These are phyloP conservation scores for Podochytrium sp. DNA, from an alignment of 192 early-diverging fungal species.

Conservation along the genomic window DNA sequence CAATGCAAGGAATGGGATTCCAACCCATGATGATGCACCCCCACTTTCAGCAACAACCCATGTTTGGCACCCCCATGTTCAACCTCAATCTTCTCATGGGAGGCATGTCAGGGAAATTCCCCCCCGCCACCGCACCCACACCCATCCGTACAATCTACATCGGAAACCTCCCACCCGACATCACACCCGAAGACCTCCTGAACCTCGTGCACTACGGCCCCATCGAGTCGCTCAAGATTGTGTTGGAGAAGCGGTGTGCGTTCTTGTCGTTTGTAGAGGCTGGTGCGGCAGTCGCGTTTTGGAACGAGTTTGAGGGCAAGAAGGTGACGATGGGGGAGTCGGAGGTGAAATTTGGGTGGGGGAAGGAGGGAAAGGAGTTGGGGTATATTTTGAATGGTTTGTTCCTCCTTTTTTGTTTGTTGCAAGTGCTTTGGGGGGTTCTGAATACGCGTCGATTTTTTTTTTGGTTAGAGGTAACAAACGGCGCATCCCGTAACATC, in stretches of 20 bases:
- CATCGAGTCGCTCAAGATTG: slow-evolving; percentile 69
- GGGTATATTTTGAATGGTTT: slow-evolving; percentile 49
- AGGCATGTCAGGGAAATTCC: no score
- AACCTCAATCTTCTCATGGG: background rate
- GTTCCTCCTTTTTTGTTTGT: background rate
- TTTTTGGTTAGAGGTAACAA: slow-evolving; percentile 53
- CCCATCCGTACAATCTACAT: slow-evolving; percentile 80
- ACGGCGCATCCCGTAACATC: slow-evolving; percentile 80
- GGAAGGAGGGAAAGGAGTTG: slow-evolving; percentile 59
- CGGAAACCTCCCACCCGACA: slow-evolving; percentile 71
- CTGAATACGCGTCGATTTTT: no score
- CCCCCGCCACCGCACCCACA: slow-evolving; percentile 14
- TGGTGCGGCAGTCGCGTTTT: slow-evolving; percentile 63
- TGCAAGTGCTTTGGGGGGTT: no score
- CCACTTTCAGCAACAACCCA: background rate
- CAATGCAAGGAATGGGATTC: background rate
- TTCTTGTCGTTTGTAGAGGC: slow-evolving; percentile 83
- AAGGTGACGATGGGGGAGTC: slow-evolving; percentile 58
- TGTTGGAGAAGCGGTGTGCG: slow-evolving; percentile 79
- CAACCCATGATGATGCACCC: background rate
- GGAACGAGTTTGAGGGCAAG: slow-evolving; percentile 53
- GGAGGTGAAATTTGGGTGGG: slow-evolving; percentile 80
- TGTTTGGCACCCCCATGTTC: background rate
- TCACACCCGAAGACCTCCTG: slow-evolving; percentile 66
- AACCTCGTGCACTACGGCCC: slow-evolving; percentile 72